A percentile compares a stretch with the other conserved stretches of the same genome.
phyloP scores from a whole-genome alignment of 495 filamentous ascomycete genomes.

The Chaetomium tenue region DNA sequence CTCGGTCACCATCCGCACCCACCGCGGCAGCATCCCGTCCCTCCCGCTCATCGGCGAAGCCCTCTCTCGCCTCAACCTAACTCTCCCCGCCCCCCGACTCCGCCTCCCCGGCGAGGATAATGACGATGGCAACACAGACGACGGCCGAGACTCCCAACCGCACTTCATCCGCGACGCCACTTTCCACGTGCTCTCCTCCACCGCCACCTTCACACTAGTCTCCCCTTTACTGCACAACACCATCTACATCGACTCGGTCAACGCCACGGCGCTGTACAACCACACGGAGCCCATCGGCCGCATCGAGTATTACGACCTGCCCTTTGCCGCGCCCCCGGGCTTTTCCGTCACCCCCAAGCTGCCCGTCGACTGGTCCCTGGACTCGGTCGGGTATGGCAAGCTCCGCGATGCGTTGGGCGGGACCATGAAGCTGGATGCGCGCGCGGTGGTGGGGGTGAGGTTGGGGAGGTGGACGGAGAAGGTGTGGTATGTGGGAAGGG shows the following conservation, averaged over 20 bases:
- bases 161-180: constrained; percentile 83
- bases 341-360: constrained; percentile 65
- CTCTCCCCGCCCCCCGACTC: constrained; percentile 17
- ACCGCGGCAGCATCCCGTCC: constrained; percentile 67
- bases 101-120: constrained; percentile 48
- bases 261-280: constrained; percentile 84
- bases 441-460: constrained; percentile 66
- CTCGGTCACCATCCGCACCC: constrained; percentile 66
- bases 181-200: constrained; percentile 82
- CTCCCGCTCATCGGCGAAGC: constrained; percentile 70
- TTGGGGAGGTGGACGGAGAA: constrained; percentile 69
- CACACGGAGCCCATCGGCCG: constrained; percentile 70
- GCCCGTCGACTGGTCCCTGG: constrained; percentile 75
- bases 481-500: constrained; percentile 67
- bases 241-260: constrained; percentile 70
- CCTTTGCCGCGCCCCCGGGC: constrained; percentile 78
- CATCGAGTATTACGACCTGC: constrained; percentile 71
- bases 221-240: constrained; percentile 73
- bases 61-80: constrained; percentile 58
- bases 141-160: constrained; percentile 29
- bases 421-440: constrained; percentile 71
- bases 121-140: constrained; percentile 12
- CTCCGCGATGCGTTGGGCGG: constrained; percentile 84
- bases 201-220: constrained; percentile 76
- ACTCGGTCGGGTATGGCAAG: constrained; percentile 76